Evolutionary conservation across 1,284 basidiomycete genomes (phyloP), one percentile per base, ranked within the genome.

Genomic region (Pseudozyma thailandica): DNA sequence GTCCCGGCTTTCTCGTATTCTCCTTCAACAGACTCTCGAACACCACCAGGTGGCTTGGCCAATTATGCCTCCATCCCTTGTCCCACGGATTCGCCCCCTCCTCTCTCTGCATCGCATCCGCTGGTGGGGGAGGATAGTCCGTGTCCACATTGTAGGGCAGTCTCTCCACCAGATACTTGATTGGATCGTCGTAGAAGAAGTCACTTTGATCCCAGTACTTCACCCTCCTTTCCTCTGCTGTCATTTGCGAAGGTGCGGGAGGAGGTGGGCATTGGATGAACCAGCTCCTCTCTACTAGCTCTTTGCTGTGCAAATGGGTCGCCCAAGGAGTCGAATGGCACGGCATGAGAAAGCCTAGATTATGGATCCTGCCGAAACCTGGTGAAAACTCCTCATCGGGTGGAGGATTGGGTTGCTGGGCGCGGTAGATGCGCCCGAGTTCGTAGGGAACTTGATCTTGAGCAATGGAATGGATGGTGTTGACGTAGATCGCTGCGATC

Each of bases 311-410:
- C 20, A 98, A 83, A 83, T 94, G 91, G 5, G 93, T 90, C 78
- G 93, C 91, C 86, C 93, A 95, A 3, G 95, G 95, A 0, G 91
- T 93, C n/a, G 93, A 96, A 84, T 99, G 96, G 74, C 96, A 99
- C 3, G 96, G 96, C 92, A 94, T 95, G 18, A 98, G 84, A 64
- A 93, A 90, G 1, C 91, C 93, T 15, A 96, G 84, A 8, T 89
- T 88, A 85, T 18, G 84, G 73, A 20, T 83, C 58, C 62, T 9
- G 48, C 62, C 54, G 72, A 50, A 27, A 61, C 20, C 55, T 18
- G 21, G 68, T 1, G 54, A 50, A 2, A 45, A 57, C 25, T 54
- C 64, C 71, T 39, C 88, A 80, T 7, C 78, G 65, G 52, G 87
- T 83, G 10, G 68, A 58, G 1, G 50, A n/a, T 41, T 13, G 35